Base-by-base conservation (phyloP, 2,329 filamentous ascomycete species). In the Falciphora oryzae region DNA sequence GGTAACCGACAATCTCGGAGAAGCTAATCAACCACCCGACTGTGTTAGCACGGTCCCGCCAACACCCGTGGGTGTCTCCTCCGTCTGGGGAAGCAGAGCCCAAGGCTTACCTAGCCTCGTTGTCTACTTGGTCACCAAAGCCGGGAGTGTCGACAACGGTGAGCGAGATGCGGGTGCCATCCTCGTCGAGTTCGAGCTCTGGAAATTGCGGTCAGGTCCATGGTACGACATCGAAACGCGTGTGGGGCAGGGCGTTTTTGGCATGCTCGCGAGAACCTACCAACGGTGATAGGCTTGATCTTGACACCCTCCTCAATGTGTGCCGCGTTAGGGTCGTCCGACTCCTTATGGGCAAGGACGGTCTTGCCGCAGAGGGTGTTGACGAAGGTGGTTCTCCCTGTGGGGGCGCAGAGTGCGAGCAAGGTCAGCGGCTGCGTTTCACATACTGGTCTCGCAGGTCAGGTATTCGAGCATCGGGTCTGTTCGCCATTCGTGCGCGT, bases 121-220 rank as follows among this genome's bases (percentile, higher is more conserved):
- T 99, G 83, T 99, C 95, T 76, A 99, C 96, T 82, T 96, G 93
- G 80, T 99, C 95, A 77, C 95, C 95, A 73, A 99, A 99, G 68
- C 95, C 95, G 68, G 95, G 95, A 63, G 95, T 99, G 78, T 99
- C 95, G 73, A 99, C 95, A 74, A 99, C 97, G 74, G 95, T 99
- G 77, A 99, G 84, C 65, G 93, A 97, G 78, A 99, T 97, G 71
- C 95, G 92, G 65, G 95, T 98, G 75, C 95, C 95, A 81, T 99
- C 95, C 81, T 99, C 95, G 71, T 99, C 95, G 74, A 99, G 83
- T 79, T 98, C 94, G 70, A 96, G 85, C 80, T 97, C 93, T 95
- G 72, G 10, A 53, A n/a, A 53, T 53, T 53, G 44, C 44, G 18
- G 44, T 53, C 44, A 53, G 44, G n/a, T 53, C 44, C 4, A 13